These are phyloP conservation scores for Tephrocybe sp. DNA, from an alignment of 768 basidiomycete genomes.

Conservation along the genomic window DNA sequence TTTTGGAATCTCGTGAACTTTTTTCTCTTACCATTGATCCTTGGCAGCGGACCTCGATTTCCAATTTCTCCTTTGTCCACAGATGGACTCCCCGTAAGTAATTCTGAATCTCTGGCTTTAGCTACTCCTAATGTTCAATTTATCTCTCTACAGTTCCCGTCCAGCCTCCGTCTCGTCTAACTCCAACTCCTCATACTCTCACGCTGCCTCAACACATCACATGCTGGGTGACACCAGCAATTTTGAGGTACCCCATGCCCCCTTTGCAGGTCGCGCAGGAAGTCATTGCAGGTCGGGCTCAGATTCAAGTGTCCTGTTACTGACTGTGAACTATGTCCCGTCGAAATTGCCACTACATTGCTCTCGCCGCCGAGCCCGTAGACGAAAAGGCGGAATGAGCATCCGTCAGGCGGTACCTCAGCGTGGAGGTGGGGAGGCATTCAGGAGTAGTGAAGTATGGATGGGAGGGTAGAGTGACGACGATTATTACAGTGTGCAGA, in stretches of 20 bases:
- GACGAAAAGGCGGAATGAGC: too few species aligned
- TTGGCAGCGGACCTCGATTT: background rate
- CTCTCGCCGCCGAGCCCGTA: too few species aligned
- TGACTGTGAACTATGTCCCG: slow-evolving; percentile 60
- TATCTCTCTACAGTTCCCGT: slow-evolving; percentile 25
- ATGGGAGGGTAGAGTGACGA: slow-evolving; percentile 44
- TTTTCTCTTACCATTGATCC: slow-evolving; percentile 11
- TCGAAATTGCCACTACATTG: slow-evolving; percentile 52
- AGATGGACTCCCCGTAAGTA: slow-evolving; percentile 21
- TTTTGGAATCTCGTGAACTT: slow-evolving; percentile 11
- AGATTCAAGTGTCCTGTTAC: slow-evolving; percentile 23
- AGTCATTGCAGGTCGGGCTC: slow-evolving; percentile 4
- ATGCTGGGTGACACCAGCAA: slow-evolving; percentile 40
- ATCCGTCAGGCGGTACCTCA: too few species aligned
- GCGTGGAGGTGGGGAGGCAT: too few species aligned
- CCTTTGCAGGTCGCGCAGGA: slow-evolving; percentile 29
- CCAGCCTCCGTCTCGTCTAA: slow-evolving; percentile 36
- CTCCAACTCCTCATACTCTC: slow-evolving; percentile 44
- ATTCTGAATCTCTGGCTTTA: slow-evolving; percentile 11
- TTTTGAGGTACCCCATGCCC: slow-evolving; percentile 37
- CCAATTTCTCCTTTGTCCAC: background rate
- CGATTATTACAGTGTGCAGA: slow-evolving; percentile 41
- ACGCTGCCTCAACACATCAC: slow-evolving; percentile 47
- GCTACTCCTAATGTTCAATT: background rate
- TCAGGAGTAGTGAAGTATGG: slow-evolving; percentile 38